A percentile compares a stretch with the other conserved stretches of the same genome.
Conservation (phyloP, 305 asterid species). For the Petunia hybrid region DNA sequence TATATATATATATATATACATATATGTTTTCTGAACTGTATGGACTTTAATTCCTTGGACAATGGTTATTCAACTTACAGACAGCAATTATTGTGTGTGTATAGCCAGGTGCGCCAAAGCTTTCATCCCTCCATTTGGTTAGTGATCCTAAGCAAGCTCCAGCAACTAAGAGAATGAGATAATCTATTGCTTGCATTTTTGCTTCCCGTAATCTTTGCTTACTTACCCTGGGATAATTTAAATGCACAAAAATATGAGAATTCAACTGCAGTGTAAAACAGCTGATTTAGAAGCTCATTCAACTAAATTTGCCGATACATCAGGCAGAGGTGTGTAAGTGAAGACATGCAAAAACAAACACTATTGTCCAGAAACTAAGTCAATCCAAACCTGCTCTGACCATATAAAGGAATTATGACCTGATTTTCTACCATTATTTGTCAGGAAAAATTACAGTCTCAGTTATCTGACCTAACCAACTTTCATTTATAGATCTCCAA, state of each 20-base stretch:
- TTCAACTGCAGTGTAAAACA: conserved; percentile 14
- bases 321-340: background rate
- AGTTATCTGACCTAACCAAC: background rate
- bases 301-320: background rate
- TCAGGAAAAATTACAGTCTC: background rate
- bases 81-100: conserved; percentile 86
- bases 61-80: conserved; percentile 65
- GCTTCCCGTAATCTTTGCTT: conserved; percentile 93
- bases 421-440: conserved; percentile 21
- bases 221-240: conserved; percentile 62
- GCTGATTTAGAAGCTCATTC: background rate
- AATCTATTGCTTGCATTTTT: conserved; percentile 82
- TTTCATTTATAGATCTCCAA: background rate
- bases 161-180: conserved; percentile 88
- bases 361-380: conserved; percentile 8
- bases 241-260: conserved; percentile 37
- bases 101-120: conserved; percentile 86
- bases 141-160: conserved; percentile 96
- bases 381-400: background rate
- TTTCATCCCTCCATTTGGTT: conserved; percentile 66
- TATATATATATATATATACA: background rate
- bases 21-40: background rate
- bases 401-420: background rate
- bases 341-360: background rate
- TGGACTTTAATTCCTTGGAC: background rate